Evolutionary conservation across 768 basidiomycete species (phyloP).

Genomic region (Russula sp.): DNA sequence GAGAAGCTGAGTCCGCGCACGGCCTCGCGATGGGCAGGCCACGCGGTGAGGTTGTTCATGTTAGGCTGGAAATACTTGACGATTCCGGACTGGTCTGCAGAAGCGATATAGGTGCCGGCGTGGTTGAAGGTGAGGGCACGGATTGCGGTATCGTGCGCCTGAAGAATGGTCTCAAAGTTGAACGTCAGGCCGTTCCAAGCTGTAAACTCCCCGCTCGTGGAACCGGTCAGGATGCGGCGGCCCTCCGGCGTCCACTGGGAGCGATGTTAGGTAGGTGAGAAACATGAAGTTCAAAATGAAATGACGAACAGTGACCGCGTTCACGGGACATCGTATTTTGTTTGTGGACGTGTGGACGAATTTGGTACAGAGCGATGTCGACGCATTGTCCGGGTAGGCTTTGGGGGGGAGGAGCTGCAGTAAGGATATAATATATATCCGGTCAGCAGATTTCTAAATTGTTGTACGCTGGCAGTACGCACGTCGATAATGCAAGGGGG

Average conservation of each 20-base stretch:
- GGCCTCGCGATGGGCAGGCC: slow-evolving; percentile 93
- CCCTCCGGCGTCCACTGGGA: slow-evolving; percentile 95
- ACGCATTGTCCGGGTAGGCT: slow-evolving; percentile 86
- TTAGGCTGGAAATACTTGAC: slow-evolving; percentile 99
- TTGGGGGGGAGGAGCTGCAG: slow-evolving; percentile 85
- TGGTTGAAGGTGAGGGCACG: slow-evolving; percentile 88
- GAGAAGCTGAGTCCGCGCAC: slow-evolving; percentile 89
- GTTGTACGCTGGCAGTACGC: slow-evolving; percentile 29
- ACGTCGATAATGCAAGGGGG: slow-evolving; percentile 90
- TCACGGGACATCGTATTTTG: slow-evolving; percentile 96
- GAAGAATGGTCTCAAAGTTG: slow-evolving; percentile 99
- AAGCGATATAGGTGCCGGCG: slow-evolving; percentile 88
- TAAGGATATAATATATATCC: slow-evolving; percentile 20
- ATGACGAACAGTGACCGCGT: slow-evolving; percentile 79
- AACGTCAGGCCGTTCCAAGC: slow-evolving; percentile 99
- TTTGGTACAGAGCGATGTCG: slow-evolving; percentile 93
- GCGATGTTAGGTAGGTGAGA: slow-evolving; percentile 5
- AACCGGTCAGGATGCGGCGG: slow-evolving; percentile 87
- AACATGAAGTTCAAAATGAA: neutral
- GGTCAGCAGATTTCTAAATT: slow-evolving; percentile 14
- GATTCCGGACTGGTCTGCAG: slow-evolving; percentile 86
- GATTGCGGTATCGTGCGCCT: slow-evolving; percentile 94
- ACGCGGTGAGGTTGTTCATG: slow-evolving; percentile 96
- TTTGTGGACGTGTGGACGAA: slow-evolving; percentile 98
- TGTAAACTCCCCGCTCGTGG: slow-evolving; percentile 96